Evolutionary conservation across 768 basidiomycete genomes (phyloP), one percentile per base, ranked within the genome.

Genomic region (Tylopilus cervinicoccineus): DNA sequence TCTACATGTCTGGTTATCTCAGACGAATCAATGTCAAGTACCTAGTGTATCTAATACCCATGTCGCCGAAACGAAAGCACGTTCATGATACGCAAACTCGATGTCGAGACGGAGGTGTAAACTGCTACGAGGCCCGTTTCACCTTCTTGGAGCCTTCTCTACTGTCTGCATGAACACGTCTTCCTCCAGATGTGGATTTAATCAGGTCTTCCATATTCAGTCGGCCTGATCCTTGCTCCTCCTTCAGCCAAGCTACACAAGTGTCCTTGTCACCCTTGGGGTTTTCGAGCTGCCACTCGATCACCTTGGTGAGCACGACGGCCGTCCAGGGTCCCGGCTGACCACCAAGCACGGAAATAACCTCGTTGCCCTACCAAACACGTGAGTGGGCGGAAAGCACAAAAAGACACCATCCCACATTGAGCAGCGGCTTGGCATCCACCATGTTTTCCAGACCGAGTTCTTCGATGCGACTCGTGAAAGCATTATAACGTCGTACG

Each of bases 251-350:
- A 12, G 63, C 63, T 24, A 72, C 62, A 61, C 92, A 93, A 5
- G 82, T 78, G 6, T 81, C 84, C 59, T 81, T 79, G 5, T 79
- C 77, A 1, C 75, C 77, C 2, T 73, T 58, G 0, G 93, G 90
- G 62, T 93, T 70, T 29, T 80, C 83, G 7, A 98, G 74, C 58
- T 93, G 92, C 94, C 93, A 98, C 51, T 84, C 79, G 17, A 91
- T 60, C 22, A 97, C 75, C 39, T 74, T 76, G n/a, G 75, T 70
- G 17, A 91, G 71, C 6, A 84, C 75, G 24, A 75, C 68, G 27
- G 79, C 78, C 6, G 84, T 81, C 81, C 91, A 84, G 2, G 81
- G 76, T 2, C 93, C 93, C 2, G 83, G 76, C 52, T 75, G 80
- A 16, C 73, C 72, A 2, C 69, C 76, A 6, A 94, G 71, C 9